phyloP scores from a whole-genome alignment of 176 grass and related monocot species.

The Carex parvula region DNA sequence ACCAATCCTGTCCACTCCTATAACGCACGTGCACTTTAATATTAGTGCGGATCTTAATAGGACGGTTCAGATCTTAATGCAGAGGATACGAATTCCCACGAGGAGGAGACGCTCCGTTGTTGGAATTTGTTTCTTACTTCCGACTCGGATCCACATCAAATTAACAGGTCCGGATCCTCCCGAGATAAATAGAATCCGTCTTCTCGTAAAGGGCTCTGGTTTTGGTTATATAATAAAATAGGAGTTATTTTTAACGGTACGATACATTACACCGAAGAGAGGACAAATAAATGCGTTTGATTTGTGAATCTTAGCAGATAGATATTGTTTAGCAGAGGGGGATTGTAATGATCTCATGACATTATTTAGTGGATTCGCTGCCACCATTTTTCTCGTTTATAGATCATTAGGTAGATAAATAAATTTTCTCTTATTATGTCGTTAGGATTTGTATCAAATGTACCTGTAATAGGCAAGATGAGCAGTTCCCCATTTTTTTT shows the following conservation, averaged over 20 bases:
- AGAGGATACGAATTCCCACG: no score
- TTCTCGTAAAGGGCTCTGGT: not conserved
- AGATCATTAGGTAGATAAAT: not conserved
- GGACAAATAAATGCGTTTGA: constrained; percentile 19
- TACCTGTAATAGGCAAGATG: not conserved
- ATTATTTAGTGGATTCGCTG: constrained; percentile 22
- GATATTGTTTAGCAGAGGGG: not conserved
- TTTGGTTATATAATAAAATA: not conserved
- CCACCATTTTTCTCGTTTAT: not conserved
- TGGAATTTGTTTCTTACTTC: not conserved
- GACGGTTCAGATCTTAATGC: no score
- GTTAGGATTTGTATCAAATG: not conserved
- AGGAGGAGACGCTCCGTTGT: not conserved
- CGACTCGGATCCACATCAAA: not conserved
- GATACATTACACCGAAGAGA: not conserved
- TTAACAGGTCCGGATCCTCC: not conserved
- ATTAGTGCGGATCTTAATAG: no score
- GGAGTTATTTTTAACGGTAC: not conserved
- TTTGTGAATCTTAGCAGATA: constrained; percentile 23
- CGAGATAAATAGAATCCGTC: not conserved
- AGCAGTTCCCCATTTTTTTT: not conserved
- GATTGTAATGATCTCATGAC: not conserved
- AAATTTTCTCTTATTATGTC: not conserved
- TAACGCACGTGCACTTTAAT: no score
- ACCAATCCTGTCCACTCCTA: no score